Evolutionary conservation across 306 rosid genomes (phyloP), one percentile per base, ranked within the genome.

Genomic region (Medicago arabica): DNA sequence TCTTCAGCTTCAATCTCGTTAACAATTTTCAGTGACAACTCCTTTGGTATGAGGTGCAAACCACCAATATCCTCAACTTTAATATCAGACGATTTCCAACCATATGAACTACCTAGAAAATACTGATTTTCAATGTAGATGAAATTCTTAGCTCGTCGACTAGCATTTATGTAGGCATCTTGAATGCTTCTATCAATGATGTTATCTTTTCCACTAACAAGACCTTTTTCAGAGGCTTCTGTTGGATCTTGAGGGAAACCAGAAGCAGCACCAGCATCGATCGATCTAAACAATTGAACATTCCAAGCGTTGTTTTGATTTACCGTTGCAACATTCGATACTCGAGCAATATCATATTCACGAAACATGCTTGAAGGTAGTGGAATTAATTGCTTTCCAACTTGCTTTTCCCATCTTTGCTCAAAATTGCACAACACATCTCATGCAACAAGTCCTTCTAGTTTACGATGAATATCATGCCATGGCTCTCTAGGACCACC

Each of bases 401-500:
- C 88, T 68, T 92, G 92, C 79, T 80, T 90, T 63, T 67, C 75
- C 97, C 97, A 94, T 75, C 98, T 85, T 44, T 90, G 96, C 77
- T 90, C 84, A 71, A 95, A 95, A 75, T 95, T 95, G 84, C 58
- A 23, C 58, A 92, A 43, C 25, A 94, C 95, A 83, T 94, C 97
- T 95, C 95, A 87, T 61, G 98, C 97, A 76, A 85, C 72, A 2
- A 85, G 82, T 3, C 97, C 98, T 85, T 92, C 96, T 21, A 94
- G 80, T 54, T 78, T 80, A 85, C 97, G 87, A 50, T 95, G 97
- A 74, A 92, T 88, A 60, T 95, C 98, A 85, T 95, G 97, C 97
- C 98, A 92, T 6, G 97, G 98, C 84, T 92, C 97, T 82, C 93
- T 86, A 15, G 98, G 98, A 79, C 97, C 97, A 7, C 98, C 93